Conservation (phyloP, 345 rosid genomes). For the Corymbia maculata region DNA sequence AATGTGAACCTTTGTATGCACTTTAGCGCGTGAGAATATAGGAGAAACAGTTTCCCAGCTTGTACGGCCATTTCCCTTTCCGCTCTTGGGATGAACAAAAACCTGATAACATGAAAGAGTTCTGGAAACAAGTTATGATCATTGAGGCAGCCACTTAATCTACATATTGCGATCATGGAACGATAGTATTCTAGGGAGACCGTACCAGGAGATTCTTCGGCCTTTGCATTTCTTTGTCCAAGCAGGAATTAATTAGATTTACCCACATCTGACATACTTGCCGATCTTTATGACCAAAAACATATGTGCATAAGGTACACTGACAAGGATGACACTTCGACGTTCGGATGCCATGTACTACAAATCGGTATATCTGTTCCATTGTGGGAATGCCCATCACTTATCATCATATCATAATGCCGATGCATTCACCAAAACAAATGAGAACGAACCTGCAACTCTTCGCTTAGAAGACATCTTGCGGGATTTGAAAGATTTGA, state of each 20-base stretch:
- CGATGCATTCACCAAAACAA: background rate
- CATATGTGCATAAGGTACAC: conserved; percentile 34
- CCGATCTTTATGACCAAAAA: conserved; percentile 66
- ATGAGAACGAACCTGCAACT: conserved; percentile 36
- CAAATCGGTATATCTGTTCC: conserved; percentile 62
- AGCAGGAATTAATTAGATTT: conserved; percentile 33
- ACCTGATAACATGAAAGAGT: conserved; percentile 31
- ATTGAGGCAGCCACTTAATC: background rate
- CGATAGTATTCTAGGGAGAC: background rate
- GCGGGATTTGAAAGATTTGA: conserved; percentile 21
- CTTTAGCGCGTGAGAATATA: conserved; percentile 55
- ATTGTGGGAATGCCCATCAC: background rate
- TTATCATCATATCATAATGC: background rate
- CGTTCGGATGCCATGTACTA: conserved; percentile 42
- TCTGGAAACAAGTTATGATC: background rate
- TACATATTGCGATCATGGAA: background rate
- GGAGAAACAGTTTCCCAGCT: conserved; percentile 84
- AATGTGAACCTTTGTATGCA: conserved; percentile 51
- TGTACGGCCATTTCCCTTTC: conserved; percentile 59
- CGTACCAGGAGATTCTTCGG: conserved; percentile 81
- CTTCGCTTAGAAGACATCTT: conserved; percentile 22
- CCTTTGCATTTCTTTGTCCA: conserved; percentile 45
- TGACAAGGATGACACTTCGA: conserved; percentile 59
- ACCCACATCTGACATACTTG: conserved; percentile 67
- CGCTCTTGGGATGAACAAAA: conserved; percentile 82